These are phyloP conservation scores for Collybiopsis luxurians DNA, from an alignment of 768 basidiomycete species.

Conservation along the genomic window DNA sequence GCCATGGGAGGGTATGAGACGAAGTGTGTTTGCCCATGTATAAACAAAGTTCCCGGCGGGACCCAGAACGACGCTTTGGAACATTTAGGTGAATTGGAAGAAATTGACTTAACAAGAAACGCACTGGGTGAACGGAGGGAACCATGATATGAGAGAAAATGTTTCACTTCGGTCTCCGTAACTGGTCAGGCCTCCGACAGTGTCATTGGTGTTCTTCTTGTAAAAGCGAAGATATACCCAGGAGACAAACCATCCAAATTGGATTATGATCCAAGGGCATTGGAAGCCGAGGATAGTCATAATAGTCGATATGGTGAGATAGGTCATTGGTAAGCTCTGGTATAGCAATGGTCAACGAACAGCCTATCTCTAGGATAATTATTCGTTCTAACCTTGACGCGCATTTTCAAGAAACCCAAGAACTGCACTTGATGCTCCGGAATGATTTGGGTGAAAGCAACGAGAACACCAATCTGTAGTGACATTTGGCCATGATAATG, in stretches of 20 bases:
- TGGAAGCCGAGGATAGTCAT: conserved; percentile 82
- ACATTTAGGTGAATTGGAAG: neutral
- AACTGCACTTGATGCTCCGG: conserved; percentile 98
- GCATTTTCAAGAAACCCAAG: conserved; percentile 76
- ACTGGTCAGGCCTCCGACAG: conserved; percentile 56
- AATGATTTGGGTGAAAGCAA: conserved; percentile 96
- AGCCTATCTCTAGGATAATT: neutral
- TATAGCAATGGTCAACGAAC: neutral
- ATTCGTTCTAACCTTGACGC: conserved; percentile 73
- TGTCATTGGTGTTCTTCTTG: conserved; percentile 77
- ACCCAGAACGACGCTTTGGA: conserved; percentile 57
- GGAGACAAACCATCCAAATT: conserved; percentile 98
- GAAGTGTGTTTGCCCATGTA: conserved; percentile 62
- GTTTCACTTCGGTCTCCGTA: conserved; percentile 97
- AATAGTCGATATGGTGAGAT: conserved; percentile 86
- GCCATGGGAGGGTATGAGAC: conserved; percentile 65
- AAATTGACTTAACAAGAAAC: conserved; percentile 26
- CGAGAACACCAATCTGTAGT: conserved; percentile 82
- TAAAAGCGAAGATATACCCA: conserved; percentile 98
- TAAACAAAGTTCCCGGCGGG: conserved; percentile 64
- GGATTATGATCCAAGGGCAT: conserved; percentile 89
- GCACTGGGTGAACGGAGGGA: conserved; percentile 93
- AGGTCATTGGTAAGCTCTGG: conserved; percentile 93
- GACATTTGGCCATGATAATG: conserved; percentile 92
- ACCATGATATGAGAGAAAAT: conserved; percentile 93